phyloP scores from a whole-genome alignment of 495 filamentous ascomycete species.

The Choiromyces venosus region DNA sequence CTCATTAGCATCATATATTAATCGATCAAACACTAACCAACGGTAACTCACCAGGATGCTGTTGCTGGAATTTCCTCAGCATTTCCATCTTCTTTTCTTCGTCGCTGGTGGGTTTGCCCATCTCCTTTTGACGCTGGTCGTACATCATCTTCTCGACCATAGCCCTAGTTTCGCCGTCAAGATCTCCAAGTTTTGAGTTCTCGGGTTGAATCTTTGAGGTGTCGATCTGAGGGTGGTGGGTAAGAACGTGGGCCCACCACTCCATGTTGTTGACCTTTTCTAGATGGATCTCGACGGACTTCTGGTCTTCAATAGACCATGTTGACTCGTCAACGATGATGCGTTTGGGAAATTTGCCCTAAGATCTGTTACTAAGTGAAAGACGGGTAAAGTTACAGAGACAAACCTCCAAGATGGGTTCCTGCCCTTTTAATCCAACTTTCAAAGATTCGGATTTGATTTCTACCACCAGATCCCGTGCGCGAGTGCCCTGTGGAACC shows the following conservation, averaged over 20 bases:
- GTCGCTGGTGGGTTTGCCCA: slow-evolving; percentile 78
- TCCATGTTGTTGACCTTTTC: slow-evolving; percentile 97
- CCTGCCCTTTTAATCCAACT: slow-evolving; percentile 82
- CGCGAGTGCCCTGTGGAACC: slow-evolving; percentile 74
- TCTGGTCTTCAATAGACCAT: slow-evolving; percentile 82
- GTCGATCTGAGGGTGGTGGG: slow-evolving; percentile 78
- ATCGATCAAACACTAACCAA: neutral
- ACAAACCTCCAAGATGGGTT: slow-evolving; percentile 73
- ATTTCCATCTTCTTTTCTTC: slow-evolving; percentile 90
- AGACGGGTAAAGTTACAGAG: neutral
- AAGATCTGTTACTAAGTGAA: neutral
- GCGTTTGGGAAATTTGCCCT: slow-evolving; percentile 80
- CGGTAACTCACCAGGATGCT: slow-evolving; percentile 52
- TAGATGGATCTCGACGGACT: slow-evolving; percentile 80
- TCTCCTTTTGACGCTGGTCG: slow-evolving; percentile 95
- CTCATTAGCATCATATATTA: slow-evolving; percentile 1
- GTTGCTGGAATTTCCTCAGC: slow-evolving; percentile 80
- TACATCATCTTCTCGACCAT: slow-evolving; percentile 99
- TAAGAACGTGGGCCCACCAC: slow-evolving; percentile 94
- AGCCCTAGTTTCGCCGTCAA: slow-evolving; percentile 90
- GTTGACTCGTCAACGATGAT: slow-evolving; percentile 80
- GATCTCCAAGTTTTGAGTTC: slow-evolving; percentile 77
- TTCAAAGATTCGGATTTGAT: slow-evolving; percentile 73
- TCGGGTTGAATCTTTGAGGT: slow-evolving; percentile 91
- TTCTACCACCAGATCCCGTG: slow-evolving; percentile 74